Base-by-base conservation (phyloP, 495 filamentous ascomycete species). In the Penicillium argentinense region DNA sequence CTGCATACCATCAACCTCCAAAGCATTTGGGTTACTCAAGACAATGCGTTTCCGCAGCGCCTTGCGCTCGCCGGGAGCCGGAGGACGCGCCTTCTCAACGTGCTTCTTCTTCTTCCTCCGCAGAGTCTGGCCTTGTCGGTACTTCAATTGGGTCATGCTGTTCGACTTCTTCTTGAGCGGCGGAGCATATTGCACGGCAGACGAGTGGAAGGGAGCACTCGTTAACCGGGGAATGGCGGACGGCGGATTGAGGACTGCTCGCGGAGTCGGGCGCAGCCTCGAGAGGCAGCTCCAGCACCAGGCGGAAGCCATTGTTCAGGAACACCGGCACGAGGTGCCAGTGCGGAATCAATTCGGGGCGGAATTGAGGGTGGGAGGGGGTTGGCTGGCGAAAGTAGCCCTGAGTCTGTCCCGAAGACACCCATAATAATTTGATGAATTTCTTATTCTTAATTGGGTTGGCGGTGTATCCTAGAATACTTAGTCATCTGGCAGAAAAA, bases 21-120 rank as follows among this genome's bases (percentile, higher is more conserved):
- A 73, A 26, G 93, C 93, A 72, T 96, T 97, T 58, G 86, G 85
- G 69, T 97, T 98, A 69, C 85, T 93, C 29, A 98, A 79, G 23
- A 92, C 83, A 48, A 98, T 86, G 44, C 87, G 81, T 73, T 95
- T 97, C 51, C 89, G 82, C 54, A 88, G 68, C 17, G 87, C 84
- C 67, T 89, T 96, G 58, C 91, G 83, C 73, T 96, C 89, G 46
- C 91, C 93, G 7, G 78, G 64, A 21, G 69, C 72, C 12, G 88
- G 85, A 4, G 77, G 73, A 62, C 82, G 66, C 23, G 56, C 38
- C 38, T 56, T 60, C 4, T 74, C 71, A 4, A 54, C 43, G 0
- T 63, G 51, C 39, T 54, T 64, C 49, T 60, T 71, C 60, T 74
- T 76, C 59, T 76, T 78, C 62, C 77, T 79, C 38, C 62, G 68